Evolutionary conservation across 148 eudicot species (phyloP).

Genomic region (Hydrangea macrophylla): DNA sequence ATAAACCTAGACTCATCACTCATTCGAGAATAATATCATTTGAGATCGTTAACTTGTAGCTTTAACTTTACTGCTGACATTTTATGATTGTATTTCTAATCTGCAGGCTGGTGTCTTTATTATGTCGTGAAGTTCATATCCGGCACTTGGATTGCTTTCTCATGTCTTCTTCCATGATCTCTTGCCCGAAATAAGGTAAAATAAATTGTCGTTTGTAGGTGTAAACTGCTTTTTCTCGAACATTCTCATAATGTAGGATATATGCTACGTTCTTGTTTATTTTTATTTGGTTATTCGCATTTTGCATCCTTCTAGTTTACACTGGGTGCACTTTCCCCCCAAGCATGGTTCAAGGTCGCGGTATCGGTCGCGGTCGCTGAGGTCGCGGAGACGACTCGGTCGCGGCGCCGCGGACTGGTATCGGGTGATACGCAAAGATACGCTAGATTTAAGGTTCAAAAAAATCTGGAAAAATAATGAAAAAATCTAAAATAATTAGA

Average conservation of each 20-base stretch:
- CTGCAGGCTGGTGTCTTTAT: constrained; percentile 40
- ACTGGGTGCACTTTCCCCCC: too few species aligned
- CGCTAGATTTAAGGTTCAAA: too few species aligned
- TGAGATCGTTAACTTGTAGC: not conserved
- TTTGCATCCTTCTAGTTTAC: too few species aligned
- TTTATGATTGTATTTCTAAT: not conserved
- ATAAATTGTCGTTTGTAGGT: not conserved
- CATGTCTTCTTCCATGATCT: not conserved
- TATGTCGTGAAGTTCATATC: constrained; percentile 14
- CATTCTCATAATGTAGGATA: not conserved
- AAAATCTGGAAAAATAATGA: too few species aligned
- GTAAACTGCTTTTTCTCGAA: not conserved
- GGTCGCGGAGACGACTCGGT: too few species aligned
- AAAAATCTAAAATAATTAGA: too few species aligned
- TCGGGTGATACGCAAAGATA: too few species aligned
- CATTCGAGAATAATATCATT: not conserved
- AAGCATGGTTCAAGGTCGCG: too few species aligned
- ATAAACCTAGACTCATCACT: constrained; percentile 13
- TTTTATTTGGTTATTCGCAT: too few species aligned
- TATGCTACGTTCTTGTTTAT: not conserved
- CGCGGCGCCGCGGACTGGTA: too few species aligned
- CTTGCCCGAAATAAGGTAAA: not conserved
- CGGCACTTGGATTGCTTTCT: constrained; percentile 5
- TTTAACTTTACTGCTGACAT: not conserved
- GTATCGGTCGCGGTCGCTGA: too few species aligned